phyloP scores from a whole-genome alignment of 176 grass and related monocot species.

The Aechmea fasciata region DNA sequence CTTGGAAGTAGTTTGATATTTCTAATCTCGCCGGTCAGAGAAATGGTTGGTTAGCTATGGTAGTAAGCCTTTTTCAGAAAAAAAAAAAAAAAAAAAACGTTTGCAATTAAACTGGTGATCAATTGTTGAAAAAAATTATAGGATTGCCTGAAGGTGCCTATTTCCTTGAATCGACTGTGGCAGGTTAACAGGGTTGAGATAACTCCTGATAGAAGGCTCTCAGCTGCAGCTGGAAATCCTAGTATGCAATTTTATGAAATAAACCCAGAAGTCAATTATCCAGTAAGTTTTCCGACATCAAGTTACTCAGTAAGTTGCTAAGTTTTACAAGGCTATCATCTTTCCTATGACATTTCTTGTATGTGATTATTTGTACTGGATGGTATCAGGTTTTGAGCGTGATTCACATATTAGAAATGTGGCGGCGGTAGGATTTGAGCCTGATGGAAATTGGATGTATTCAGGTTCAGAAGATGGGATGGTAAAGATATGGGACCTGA shows the following conservation, averaged over 20 bases:
- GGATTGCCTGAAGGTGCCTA: no score
- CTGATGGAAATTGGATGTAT: conserved; percentile 99
- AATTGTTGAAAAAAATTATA: no score
- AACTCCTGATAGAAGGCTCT: conserved; percentile 76
- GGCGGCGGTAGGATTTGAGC: conserved; percentile 94
- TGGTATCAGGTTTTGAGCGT: conserved; percentile 64
- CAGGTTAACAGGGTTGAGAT: conserved; percentile 97
- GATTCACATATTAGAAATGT: conserved; percentile 99
- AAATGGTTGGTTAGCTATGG: no score
- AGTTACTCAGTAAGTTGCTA: no score
- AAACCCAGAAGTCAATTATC: conserved; percentile 66
- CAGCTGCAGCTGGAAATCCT: conserved; percentile 88
- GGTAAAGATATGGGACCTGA: conserved; percentile 94
- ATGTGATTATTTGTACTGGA: no score
- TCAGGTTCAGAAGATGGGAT: conserved; percentile 95
- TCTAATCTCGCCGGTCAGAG: no score
- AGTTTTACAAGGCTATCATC: no score
- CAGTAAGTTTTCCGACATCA: conserved; percentile 25
- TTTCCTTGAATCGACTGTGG: conserved; percentile 22
- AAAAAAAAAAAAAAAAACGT: no score
- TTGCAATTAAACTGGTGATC: no score
- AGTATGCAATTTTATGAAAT: conserved; percentile 89
- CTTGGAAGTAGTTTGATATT: no score
- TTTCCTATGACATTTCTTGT: no score
- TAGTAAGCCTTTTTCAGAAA: no score